Conservation (phyloP, 768 basidiomycete genomes). For the Leucosporidium creatinivorum region DNA sequence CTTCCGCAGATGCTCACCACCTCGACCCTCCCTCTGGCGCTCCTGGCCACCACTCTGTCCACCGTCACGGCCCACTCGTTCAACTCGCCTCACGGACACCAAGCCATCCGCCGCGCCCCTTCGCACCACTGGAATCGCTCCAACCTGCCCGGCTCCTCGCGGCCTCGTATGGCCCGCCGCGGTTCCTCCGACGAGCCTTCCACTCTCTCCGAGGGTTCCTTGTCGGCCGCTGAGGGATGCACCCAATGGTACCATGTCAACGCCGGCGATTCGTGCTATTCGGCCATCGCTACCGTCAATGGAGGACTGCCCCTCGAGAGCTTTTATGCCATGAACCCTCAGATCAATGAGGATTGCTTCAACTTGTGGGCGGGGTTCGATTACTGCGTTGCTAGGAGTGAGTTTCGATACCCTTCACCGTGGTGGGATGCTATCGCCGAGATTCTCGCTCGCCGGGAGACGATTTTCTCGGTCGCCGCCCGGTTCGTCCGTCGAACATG, state of each 20-base stretch:
- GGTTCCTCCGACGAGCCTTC: neutral
- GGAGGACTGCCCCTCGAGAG: too few relatives aligned
- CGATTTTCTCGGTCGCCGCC: neutral
- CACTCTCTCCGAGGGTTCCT: neutral
- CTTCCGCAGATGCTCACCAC: too few relatives aligned
- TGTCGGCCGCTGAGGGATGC: conserved; percentile 13
- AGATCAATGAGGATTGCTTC: conserved; percentile 6
- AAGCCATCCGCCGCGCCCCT: too few relatives aligned
- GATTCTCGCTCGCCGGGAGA: too few relatives aligned
- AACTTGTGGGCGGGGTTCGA: conserved; percentile 11
- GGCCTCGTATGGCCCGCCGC: too few relatives aligned
- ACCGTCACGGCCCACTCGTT: too few relatives aligned
- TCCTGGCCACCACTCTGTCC: too few relatives aligned
- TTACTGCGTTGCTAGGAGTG: conserved; percentile 7
- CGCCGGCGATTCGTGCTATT: conserved; percentile 6
- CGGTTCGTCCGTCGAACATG: neutral
- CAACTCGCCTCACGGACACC: too few relatives aligned
- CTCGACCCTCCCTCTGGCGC: too few relatives aligned
- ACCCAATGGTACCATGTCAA: neutral
- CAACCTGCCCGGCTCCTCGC: too few relatives aligned
- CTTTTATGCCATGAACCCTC: conserved; percentile 1
- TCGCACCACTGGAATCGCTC: too few relatives aligned
- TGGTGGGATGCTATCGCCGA: neutral
- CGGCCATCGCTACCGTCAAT: neutral
- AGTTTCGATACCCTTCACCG: neutral